Evolutionary conservation across 305 asterid species (phyloP).

Genomic region (Fraxinus greggii): DNA sequence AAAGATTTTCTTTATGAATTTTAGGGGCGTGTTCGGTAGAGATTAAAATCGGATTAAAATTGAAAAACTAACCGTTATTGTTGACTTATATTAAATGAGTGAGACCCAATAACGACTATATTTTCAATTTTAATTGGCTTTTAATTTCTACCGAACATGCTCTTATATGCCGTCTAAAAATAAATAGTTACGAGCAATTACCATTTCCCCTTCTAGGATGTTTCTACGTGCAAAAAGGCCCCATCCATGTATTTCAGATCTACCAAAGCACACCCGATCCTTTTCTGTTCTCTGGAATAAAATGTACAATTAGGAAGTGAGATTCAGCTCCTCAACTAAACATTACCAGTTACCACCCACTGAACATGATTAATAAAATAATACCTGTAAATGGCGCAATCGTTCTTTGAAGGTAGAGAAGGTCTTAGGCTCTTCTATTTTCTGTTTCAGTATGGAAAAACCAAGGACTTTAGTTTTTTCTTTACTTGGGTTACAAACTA

Average conservation of each 20-base stretch:
- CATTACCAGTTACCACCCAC: neutral
- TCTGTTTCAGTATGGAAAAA: constrained; percentile 47
- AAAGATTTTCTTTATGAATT: neutral
- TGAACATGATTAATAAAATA: constrained; percentile 19
- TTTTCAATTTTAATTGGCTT: no score
- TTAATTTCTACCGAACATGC: no score
- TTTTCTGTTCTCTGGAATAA: constrained; percentile 81
- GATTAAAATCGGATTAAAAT: no score
- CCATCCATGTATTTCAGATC: constrained; percentile 96
- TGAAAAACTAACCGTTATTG: no score
- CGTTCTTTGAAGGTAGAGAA: constrained; percentile 88
- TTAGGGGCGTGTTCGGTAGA: no score
- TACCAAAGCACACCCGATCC: constrained; percentile 92
- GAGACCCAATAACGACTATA: no score
- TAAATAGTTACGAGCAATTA: constrained; percentile 26
- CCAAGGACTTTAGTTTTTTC: constrained; percentile 13
- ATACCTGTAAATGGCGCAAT: constrained; percentile 88
- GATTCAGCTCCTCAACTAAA: constrained; percentile 25
- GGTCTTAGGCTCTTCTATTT: constrained; percentile 56
- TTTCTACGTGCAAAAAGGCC: constrained; percentile 90
- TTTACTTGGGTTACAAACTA: neutral
- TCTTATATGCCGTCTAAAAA: neutral
- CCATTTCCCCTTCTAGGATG: constrained; percentile 97
- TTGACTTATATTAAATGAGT: no score
- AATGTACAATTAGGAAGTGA: constrained; percentile 23